Conservation (phyloP, 73 alveolate species). For the Paramecium pentaurelia region DNA sequence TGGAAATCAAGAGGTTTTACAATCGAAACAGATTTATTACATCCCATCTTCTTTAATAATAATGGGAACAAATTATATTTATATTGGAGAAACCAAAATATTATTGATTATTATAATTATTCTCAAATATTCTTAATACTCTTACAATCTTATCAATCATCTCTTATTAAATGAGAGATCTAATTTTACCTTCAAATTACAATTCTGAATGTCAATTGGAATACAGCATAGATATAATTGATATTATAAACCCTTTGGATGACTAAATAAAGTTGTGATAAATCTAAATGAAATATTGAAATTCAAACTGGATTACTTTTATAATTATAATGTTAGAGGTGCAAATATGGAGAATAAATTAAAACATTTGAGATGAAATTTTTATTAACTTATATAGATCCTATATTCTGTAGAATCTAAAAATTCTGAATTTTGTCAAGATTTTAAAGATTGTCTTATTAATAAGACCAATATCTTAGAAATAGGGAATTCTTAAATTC, state of each 20-base stretch:
- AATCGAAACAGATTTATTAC: neutral
- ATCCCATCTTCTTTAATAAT: neutral
- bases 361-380: neutral
- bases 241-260: neutral
- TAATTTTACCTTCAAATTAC: neutral
- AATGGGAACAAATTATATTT: neutral
- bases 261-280: neutral
- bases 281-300: neutral
- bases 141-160: neutral
- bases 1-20: neutral
- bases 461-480: too few relatives aligned
- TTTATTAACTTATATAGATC: too few relatives aligned
- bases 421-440: too few relatives aligned
- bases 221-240: too few relatives aligned
- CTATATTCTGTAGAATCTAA: too few relatives aligned
- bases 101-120: neutral
- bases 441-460: too few relatives aligned
- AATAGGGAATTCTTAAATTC: too few relatives aligned
- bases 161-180: neutral
- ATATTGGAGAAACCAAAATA: neutral
- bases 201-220: neutral
- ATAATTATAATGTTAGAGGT: neutral
- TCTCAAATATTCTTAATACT: neutral
- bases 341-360: neutral
- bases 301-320: neutral